phyloP scores from a whole-genome alignment of 2,329 filamentous ascomycete species.

The Dryadomyces quercivorus region DNA sequence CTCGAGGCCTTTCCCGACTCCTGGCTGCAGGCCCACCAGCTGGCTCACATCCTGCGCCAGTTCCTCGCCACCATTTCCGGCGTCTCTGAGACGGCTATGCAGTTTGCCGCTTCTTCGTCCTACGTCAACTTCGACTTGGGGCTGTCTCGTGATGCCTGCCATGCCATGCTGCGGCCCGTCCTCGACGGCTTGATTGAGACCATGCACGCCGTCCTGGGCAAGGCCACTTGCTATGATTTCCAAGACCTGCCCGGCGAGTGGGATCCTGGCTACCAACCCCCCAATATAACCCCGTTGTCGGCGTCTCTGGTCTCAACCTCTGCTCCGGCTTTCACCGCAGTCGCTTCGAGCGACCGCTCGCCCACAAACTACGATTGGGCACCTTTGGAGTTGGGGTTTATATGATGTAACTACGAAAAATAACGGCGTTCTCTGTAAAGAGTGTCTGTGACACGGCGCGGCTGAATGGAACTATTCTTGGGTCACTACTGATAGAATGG shows the following conservation, averaged over 20 bases:
- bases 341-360: too few relatives aligned
- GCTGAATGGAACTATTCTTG: too few relatives aligned
- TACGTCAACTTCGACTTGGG: background rate
- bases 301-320: background rate
- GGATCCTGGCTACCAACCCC: background rate
- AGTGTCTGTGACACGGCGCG: too few relatives aligned
- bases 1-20: slow-evolving; percentile 19
- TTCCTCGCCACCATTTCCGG: slow-evolving; percentile 15
- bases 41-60: slow-evolving; percentile 21
- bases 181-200: background rate
- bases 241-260: background rate
- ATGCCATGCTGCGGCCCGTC: background rate
- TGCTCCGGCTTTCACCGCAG: too few relatives aligned
- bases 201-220: background rate
- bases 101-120: background rate
- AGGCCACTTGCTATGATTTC: background rate
- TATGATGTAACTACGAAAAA: background rate
- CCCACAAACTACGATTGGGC: background rate
- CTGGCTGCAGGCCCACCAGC: slow-evolving; percentile 23
- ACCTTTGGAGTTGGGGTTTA: background rate
- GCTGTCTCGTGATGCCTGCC: background rate
- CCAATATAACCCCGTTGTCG: background rate
- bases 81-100: background rate
- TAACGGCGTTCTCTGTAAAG: background rate
- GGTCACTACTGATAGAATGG: too few relatives aligned